Base-by-base conservation (phyloP, 2,329 filamentous ascomycete species). In the Aureobasidium sp. region DNA sequence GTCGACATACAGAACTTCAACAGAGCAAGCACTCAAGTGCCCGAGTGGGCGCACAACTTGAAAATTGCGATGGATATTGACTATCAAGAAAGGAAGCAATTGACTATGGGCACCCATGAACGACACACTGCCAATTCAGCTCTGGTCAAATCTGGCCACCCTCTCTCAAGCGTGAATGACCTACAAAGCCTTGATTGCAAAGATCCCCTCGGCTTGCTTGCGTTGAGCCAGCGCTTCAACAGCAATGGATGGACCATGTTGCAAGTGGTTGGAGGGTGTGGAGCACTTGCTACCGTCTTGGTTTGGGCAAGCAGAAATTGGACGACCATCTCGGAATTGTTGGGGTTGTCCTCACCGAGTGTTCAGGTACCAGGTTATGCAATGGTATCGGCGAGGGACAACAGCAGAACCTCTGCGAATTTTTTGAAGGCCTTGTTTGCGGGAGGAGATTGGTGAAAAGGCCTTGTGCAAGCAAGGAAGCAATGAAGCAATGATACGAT, bases 11-110 rank as follows among this genome's bases (percentile, higher is more conserved):
- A 37, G 6, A 47, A 40, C 3, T 14, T 41, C 12, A 37, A 51
- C 19, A 39, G 19, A 41, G 27, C 38, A 17, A 41, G 21, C 27
- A 41, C 19, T 17, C 27, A 51, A 14, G 7, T 51, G 8, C 86
- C 84, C 1, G 86, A 85, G 63, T 95, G 89, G 89, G 88, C 89
- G 0, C 79, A 82, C 6, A 86, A 93, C 61, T 74, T 95, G 0
- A 88, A 94, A 64, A 80, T 81, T 53, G 88, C 85, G 62, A 73
- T 93, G 1, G 78, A 82, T 24, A 84, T 84, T 55, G 88, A 93
- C 65, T 79, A 83, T n/a, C 35, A 19, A 16, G 50, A 53, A 17
- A 39, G 40, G 14, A 53, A 34, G 22, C 50, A 45, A 22, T n/a
- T 29, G 22, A 38, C 78, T 80, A 24, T 74, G 81, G 27, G 27